Evolutionary conservation across 352 stramenopile species (phyloP), one percentile per base, ranked within the genome.

Genomic region (Aphanomyces invadans): DNA sequence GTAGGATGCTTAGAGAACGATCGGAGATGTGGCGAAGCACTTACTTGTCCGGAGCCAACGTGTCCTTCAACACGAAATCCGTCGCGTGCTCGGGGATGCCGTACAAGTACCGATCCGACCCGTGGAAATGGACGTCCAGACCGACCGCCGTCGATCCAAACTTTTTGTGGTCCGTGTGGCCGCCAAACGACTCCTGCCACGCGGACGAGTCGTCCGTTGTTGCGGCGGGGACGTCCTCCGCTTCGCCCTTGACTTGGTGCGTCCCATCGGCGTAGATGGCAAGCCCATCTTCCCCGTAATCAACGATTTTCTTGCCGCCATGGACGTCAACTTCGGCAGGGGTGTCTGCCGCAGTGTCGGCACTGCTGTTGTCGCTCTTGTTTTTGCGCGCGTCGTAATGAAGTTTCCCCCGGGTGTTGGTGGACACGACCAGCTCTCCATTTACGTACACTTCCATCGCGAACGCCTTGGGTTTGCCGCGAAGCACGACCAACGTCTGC

Each of bases 1-100:
- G 19, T 23, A 67, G 23, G 21, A 23, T 11, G 25, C 39, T 55
- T 57, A 4, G 31, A 25, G 17, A 42, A n/a, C 32, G 46, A 38
- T 74, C 71, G 17, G 42, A 33, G 12, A 48, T 52, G 32, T 36
- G 62, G 29, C n/a, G n/a, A n/a, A n/a, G n/a, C n/a, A 25, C 71
- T 23, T 12, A 66, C 45, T 39, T 75, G 46, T 45, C 49, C 9
- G 38, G 26, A n/a, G 85, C 75, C 28, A 91, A 63, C 7, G 97
- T 99, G 57, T 92, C 82, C 70, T 98, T 96, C 4, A 99, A 74
- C 42, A 87, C 62, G 23, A 98, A 96, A 53, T 92, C 87, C 19
- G 88, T 93, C 11, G 97, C 96, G 79, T 99, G 97, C 71, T 99
- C 96, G 2, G 97, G 96, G 55, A 99, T 89, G 51, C 97, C 97